phyloP scores from a whole-genome alignment of 345 rosid species.

The Dipteronia dyeriana region DNA sequence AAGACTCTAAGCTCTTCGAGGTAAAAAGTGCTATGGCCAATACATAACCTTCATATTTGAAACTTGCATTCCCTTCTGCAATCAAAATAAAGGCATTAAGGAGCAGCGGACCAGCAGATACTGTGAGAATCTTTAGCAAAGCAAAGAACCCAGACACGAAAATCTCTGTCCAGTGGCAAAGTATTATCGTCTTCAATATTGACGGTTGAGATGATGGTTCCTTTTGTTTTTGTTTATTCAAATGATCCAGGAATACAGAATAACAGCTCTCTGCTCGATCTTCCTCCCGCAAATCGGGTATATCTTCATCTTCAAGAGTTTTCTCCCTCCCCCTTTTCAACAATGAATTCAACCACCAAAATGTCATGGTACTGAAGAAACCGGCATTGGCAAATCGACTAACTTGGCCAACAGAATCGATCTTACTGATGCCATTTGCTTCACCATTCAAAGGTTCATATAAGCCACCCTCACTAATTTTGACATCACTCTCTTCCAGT shows the following conservation, averaged over 20 bases:
- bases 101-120: conserved; percentile 83
- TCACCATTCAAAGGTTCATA: conserved; percentile 58
- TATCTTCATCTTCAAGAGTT: conserved; percentile 68
- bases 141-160: conserved; percentile 83
- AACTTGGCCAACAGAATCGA: conserved; percentile 28
- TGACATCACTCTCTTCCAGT: conserved; percentile 26
- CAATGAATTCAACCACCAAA: conserved; percentile 89
- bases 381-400: conserved; percentile 67
- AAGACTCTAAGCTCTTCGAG: conserved; percentile 69
- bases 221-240: conserved; percentile 48
- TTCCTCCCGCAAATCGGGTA: conserved; percentile 55
- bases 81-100: conserved; percentile 85
- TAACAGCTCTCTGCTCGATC: conserved; percentile 84
- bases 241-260: conserved; percentile 48
- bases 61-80: conserved; percentile 71
- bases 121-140: conserved; percentile 64
- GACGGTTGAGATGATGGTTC: conserved; percentile 47
- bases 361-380: conserved; percentile 59
- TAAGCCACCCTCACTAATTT: conserved; percentile 35
- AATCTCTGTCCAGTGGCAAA: conserved; percentile 71
- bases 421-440: conserved; percentile 31
- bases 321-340: conserved; percentile 71
- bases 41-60: conserved; percentile 69
- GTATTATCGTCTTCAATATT: conserved; percentile 54
- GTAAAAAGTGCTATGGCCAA: conserved; percentile 63